Evolutionary conservation across 23 red algal species (phyloP).

Genomic region (Gracilaria caudata): DNA sequence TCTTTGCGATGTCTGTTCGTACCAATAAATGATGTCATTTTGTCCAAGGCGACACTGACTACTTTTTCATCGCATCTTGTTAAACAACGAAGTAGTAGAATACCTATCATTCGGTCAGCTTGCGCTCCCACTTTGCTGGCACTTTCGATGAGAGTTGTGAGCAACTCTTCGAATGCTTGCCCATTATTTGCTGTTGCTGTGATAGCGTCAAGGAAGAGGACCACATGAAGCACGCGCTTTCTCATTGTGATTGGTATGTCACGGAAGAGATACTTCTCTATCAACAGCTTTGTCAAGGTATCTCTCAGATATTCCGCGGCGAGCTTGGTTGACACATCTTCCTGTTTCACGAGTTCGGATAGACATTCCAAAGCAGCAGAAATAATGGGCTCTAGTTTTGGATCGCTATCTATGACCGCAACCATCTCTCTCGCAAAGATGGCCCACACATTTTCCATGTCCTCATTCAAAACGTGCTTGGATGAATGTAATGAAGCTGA

Average conservation of each 20-base stretch:
- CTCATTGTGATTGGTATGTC: slow-evolving; percentile 2
- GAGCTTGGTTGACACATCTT: background rate
- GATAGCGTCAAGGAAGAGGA: slow-evolving; percentile 1
- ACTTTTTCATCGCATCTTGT: slow-evolving; percentile 26
- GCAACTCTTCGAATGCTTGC: background rate
- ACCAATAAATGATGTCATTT: slow-evolving; percentile 41
- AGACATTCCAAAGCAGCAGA: background rate
- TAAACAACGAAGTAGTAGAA: slow-evolving; percentile 4
- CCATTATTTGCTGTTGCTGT: background rate
- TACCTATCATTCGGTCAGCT: background rate
- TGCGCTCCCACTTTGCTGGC: background rate
- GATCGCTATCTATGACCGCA: background rate
- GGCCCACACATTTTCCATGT: background rate
- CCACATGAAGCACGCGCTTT: background rate
- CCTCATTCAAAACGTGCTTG: background rate
- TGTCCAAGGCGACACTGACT: slow-evolving; percentile 37
- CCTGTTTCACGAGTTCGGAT: background rate
- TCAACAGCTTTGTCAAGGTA: background rate
- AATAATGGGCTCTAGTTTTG: background rate
- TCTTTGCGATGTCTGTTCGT: slow-evolving; percentile 21
- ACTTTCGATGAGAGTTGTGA: background rate
- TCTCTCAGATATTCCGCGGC: background rate
- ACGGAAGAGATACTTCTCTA: slow-evolving; percentile 5
- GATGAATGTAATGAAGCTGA: background rate
- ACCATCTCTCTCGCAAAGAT: slow-evolving; percentile 3